A percentile compares a stretch with the other conserved stretches of the same genome.
Conservation (phyloP, 768 basidiomycete species). For the Termitomyces sp. region DNA sequence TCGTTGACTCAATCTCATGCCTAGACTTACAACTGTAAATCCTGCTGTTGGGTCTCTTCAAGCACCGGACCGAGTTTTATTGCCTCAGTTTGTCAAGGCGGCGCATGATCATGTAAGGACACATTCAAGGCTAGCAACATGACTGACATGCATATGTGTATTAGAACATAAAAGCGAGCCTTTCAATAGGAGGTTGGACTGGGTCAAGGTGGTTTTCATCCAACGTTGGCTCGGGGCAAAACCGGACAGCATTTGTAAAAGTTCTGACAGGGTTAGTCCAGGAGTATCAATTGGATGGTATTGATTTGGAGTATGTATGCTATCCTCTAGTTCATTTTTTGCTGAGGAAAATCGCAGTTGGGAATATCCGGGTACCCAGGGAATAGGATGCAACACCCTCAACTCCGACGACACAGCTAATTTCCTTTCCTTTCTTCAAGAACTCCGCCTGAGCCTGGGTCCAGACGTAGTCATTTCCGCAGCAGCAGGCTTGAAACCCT, state of each 20-base stretch:
- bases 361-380: slow-evolving; percentile 75
- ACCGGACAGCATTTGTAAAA: slow-evolving; percentile 53
- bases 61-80: slow-evolving; percentile 36
- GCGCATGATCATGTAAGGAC: slow-evolving; percentile 34
- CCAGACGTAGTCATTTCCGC: slow-evolving; percentile 64
- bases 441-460: slow-evolving; percentile 51
- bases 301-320: slow-evolving; percentile 59
- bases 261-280: slow-evolving; percentile 43
- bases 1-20: background rate
- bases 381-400: slow-evolving; percentile 65
- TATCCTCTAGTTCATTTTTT: slow-evolving; percentile 3
- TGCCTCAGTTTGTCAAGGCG: slow-evolving; percentile 49
- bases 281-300: slow-evolving; percentile 49
- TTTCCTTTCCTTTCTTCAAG: slow-evolving; percentile 70
- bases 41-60: slow-evolving; percentile 26
- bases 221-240: slow-evolving; percentile 44
- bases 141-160: background rate
- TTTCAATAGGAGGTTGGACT: slow-evolving; percentile 66
- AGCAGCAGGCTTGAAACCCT: slow-evolving; percentile 64
- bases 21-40: slow-evolving; percentile 35
- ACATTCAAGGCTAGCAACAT: slow-evolving; percentile 18
- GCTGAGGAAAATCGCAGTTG: slow-evolving; percentile 40
- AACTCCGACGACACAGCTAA: slow-evolving; percentile 67
- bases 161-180: slow-evolving; percentile 49
- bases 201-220: slow-evolving; percentile 59